phyloP scores from a whole-genome alignment of 176 grass and related monocot species.

The Lolium perenne region DNA sequence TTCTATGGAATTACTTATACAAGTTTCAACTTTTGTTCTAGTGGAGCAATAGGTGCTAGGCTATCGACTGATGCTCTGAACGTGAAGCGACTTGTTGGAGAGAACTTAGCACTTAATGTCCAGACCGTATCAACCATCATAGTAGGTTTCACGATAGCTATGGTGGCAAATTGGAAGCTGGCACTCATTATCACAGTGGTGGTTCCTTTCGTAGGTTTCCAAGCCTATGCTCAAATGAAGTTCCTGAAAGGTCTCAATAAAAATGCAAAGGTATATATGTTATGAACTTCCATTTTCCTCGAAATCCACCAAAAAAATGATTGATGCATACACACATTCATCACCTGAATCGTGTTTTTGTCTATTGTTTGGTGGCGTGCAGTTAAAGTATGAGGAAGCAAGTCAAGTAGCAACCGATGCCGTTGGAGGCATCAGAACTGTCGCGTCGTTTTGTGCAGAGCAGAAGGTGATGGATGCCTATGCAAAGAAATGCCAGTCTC shows the following conservation, averaged over 20 bases:
- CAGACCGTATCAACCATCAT: constrained; percentile 60
- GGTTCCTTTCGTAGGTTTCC: constrained; percentile 70
- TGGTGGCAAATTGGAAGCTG: constrained; percentile 80
- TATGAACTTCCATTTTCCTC: not conserved
- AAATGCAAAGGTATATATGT: constrained; percentile 69
- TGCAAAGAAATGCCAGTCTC: constrained; percentile 63
- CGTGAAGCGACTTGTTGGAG: constrained; percentile 77
- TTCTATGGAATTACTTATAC: constrained; percentile 10
- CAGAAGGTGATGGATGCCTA: constrained; percentile 73
- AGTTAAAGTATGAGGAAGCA: constrained; percentile 83
- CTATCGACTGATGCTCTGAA: constrained; percentile 78
- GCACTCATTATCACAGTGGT: constrained; percentile 68
- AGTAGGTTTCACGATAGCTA: constrained; percentile 69
- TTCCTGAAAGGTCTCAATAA: constrained; percentile 72
- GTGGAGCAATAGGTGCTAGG: constrained; percentile 76
- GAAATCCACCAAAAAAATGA: not conserved
- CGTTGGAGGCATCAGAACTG: constrained; percentile 77
- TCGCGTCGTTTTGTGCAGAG: constrained; percentile 81
- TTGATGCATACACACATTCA: not conserved
- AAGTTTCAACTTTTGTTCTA: constrained; percentile 45
- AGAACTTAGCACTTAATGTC: constrained; percentile 70
- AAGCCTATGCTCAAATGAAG: constrained; percentile 68
- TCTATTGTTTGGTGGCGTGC: constrained; percentile 27
- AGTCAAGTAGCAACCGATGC: constrained; percentile 83
- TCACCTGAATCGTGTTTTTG: not conserved